A percentile compares a stretch with the other conserved stretches of the same genome.
Evolutionary conservation across 129 eudicot genomes (phyloP).

Genomic region (Lonicera japonica): DNA sequence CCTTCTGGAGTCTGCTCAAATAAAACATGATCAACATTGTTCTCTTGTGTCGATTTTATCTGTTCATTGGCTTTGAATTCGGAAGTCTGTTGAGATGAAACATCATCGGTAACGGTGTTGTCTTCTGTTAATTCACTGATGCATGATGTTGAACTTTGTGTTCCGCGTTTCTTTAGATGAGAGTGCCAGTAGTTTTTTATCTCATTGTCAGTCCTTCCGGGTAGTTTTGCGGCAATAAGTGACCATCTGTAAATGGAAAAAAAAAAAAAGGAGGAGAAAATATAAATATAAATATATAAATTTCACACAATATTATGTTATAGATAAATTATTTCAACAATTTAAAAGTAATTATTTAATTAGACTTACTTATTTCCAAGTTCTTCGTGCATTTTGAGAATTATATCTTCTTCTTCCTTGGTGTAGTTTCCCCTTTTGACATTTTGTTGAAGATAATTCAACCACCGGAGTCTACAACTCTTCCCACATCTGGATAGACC

Average conservation of each 20-base stretch:
- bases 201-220: conserved; percentile 16
- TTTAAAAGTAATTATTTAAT: no score
- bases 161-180: not conserved
- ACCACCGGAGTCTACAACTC: conserved; percentile 27
- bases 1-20: not conserved
- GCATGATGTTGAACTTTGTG: not conserved
- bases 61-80: no score
- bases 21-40: not conserved
- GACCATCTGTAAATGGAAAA: conserved; percentile 3
- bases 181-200: conserved; percentile 16
- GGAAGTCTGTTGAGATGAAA: not conserved
- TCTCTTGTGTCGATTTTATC: no score
- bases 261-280: no score
- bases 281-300: no score
- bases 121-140: not conserved
- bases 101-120: no score
- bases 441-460: conserved; percentile 19
- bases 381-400: conserved; percentile 9
- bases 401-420: conserved; percentile 24
- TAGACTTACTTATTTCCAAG: conserved; percentile 19
- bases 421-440: conserved; percentile 22
- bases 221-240: conserved; percentile 3
- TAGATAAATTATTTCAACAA: no score
- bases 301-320: no score
- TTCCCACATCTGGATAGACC: conserved; percentile 24